phyloP scores from a whole-genome alignment of 441 rosid genomes.

The Populus hybrid region DNA sequence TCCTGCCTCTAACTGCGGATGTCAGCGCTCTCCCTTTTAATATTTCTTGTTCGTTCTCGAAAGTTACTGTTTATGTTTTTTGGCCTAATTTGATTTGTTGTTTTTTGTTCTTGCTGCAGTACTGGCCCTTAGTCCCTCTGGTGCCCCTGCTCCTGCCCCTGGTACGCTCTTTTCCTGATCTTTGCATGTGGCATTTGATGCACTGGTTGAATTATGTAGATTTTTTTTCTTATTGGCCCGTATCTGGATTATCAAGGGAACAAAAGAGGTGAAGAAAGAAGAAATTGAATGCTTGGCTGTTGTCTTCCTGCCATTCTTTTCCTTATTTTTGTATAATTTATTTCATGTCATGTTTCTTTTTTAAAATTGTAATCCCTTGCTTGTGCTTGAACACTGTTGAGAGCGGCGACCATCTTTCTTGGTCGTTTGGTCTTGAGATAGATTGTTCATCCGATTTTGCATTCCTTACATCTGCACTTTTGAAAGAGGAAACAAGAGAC shows the following conservation, averaged over 20 bases:
- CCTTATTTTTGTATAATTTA: neutral
- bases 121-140: conserved; percentile 31
- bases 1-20: conserved; percentile 48
- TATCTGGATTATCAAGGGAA: neutral
- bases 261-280: neutral
- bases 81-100: neutral
- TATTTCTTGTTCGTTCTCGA: too few species aligned
- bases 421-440: neutral
- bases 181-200: neutral
- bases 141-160: conserved; percentile 24
- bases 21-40: conserved; percentile 35
- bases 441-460: neutral
- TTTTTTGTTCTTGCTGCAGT: conserved; percentile 33
- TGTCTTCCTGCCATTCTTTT: neutral
- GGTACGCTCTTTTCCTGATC: conserved; percentile 28
- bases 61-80: neutral
- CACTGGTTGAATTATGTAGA: neutral
- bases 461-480: neutral
- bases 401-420: neutral
- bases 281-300: neutral
- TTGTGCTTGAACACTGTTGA: neutral
- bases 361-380: neutral
- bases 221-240: neutral
- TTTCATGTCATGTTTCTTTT: neutral
- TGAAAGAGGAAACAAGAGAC: neutral